Percentiles rank a stretch among this genome's conserved stretches.
phyloP scores from a whole-genome alignment of 441 rosid genomes.

The Hura crepitans region DNA sequence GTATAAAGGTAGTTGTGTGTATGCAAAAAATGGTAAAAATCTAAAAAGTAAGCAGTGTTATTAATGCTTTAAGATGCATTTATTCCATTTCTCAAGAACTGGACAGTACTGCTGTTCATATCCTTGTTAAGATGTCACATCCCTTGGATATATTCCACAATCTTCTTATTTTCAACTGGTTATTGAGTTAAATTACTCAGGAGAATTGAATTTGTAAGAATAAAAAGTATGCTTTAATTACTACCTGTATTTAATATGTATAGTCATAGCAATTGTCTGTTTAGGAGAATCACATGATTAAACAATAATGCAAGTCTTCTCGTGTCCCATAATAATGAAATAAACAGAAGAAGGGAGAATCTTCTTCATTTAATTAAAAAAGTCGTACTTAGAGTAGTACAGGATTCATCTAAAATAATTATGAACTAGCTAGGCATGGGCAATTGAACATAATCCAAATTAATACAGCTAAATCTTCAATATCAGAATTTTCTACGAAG shows the following conservation, averaged over 20 bases:
- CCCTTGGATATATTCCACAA: too few relatives aligned
- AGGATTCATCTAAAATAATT: not conserved
- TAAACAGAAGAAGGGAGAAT: not conserved
- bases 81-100: too few relatives aligned
- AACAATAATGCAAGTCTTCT: not conserved
- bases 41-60: too few relatives aligned
- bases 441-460: conserved; percentile 14
- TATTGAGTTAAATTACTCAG: too few relatives aligned
- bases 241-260: not conserved
- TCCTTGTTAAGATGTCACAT: too few relatives aligned
- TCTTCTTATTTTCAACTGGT: too few relatives aligned
- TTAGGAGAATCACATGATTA: not conserved
- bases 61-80: too few relatives aligned
- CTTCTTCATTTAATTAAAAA: not conserved
- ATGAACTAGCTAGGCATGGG: not conserved
- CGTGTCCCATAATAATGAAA: not conserved
- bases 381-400: not conserved
- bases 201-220: not conserved
- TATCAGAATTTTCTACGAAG: not conserved
- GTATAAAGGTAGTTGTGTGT: too few relatives aligned
- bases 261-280: not conserved
- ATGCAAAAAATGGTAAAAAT: too few relatives aligned
- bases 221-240: not conserved
- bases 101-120: too few relatives aligned
- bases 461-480: conserved; percentile 17